Evolutionary conservation across 192 early-diverging fungal genomes (phyloP).

Genomic region (Powellomyces hirtus): DNA sequence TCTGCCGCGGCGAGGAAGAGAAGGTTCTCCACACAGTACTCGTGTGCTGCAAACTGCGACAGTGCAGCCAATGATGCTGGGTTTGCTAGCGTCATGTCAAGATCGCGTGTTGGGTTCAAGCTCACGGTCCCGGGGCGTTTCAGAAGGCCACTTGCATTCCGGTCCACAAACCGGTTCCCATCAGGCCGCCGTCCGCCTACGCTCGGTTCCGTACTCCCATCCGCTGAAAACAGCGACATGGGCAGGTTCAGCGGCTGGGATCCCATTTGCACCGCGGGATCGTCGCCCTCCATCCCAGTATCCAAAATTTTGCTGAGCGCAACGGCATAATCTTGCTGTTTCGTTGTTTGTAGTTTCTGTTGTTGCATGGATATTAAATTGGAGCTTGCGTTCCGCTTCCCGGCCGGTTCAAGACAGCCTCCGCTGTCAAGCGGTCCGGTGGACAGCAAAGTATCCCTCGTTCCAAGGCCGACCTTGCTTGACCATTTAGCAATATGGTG

Average conservation of each 20-base stretch:
- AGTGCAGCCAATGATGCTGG: neutral
- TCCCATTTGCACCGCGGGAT: too few species aligned
- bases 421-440: too few species aligned
- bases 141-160: too few species aligned
- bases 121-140: too few species aligned
- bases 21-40: constrained; percentile 17
- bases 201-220: neutral
- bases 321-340: neutral
- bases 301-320: neutral
- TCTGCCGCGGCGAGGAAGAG: constrained; percentile 12
- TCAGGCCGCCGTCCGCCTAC: neutral
- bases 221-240: neutral
- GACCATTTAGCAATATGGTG: too few species aligned
- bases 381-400: neutral
- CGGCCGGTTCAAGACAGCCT: neutral
- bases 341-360: neutral
- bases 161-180: too few species aligned
- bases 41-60: constrained; percentile 11
- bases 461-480: too few species aligned
- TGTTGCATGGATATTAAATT: neutral
- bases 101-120: constrained; percentile 2
- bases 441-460: too few species aligned
- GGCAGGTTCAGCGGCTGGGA: too few species aligned
- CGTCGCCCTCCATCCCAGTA: neutral
- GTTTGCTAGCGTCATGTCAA: constrained; percentile 9